A percentile compares a stretch with the other conserved stretches of the same genome.
These are phyloP conservation scores for Brassica incana DNA, from an alignment of 345 rosid genomes.

Conservation along the genomic window DNA sequence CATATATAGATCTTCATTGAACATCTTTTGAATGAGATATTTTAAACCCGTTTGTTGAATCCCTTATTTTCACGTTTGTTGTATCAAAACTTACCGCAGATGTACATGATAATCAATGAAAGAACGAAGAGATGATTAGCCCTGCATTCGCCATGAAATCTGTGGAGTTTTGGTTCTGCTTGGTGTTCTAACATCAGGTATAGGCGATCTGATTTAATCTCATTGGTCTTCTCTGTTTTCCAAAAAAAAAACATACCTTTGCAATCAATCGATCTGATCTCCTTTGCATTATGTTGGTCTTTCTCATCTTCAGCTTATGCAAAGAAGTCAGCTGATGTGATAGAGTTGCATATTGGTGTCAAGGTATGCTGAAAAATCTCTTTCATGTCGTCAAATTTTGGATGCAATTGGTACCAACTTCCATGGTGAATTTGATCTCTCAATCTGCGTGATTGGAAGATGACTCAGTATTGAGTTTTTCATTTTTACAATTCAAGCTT, in stretches of 20 bases:
- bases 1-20: neutral
- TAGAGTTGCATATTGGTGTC: neutral
- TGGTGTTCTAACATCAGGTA: neutral
- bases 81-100: neutral
- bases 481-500: neutral
- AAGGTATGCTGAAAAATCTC: neutral
- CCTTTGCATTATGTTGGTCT: neutral
- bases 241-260: neutral
- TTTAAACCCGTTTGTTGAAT: neutral
- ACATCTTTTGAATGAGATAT: neutral
- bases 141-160: neutral
- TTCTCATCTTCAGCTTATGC: neutral
- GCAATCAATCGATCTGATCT: neutral
- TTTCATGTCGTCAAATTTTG: neutral
- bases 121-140: neutral
- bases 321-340: neutral
- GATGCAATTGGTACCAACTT: too few species aligned
- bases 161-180: neutral
- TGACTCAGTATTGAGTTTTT: neutral
- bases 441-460: neutral
- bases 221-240: neutral
- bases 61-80: neutral
- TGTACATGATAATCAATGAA: neutral
- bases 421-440: neutral
- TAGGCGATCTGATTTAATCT: neutral